A percentile compares a stretch with the other conserved stretches of the same genome.
Conservation (phyloP, 306 rosid species). For the Vigna radiata region DNA sequence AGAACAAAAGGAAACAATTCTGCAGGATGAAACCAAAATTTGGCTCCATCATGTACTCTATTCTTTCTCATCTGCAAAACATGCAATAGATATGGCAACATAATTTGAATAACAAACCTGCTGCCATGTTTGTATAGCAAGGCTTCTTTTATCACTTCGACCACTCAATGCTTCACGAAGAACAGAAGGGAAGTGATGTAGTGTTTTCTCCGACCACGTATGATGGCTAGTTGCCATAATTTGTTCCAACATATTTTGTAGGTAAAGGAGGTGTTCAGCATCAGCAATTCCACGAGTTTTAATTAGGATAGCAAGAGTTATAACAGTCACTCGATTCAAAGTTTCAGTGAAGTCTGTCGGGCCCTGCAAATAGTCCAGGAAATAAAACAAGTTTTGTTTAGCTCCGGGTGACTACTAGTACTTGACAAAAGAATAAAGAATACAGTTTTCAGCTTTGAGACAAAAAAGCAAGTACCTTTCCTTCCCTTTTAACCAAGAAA, state of each 20-base stretch:
- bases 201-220: conserved; percentile 96
- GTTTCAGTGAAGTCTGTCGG: conserved; percentile 97
- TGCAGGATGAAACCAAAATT: conserved; percentile 11
- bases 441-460: conserved; percentile 44
- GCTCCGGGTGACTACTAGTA: conserved; percentile 22
- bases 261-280: conserved; percentile 89
- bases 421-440: conserved; percentile 10
- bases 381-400: not conserved
- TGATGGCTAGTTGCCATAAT: conserved; percentile 82
- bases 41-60: conserved; percentile 10
- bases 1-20: conserved; percentile 10
- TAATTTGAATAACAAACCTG: conserved; percentile 64
- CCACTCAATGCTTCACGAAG: conserved; percentile 80
- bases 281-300: conserved; percentile 98
- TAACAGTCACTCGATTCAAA: conserved; percentile 76
- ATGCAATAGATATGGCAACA: conserved; percentile 37
- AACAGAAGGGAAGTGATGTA: conserved; percentile 81
- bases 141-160: conserved; percentile 77
- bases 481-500: conserved; percentile 94
- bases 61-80: conserved; percentile 28
- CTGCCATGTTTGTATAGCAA: conserved; percentile 91
- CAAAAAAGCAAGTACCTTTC: conserved; percentile 68
- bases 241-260: conserved; percentile 91
- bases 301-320: conserved; percentile 92
- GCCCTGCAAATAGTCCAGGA: conserved; percentile 67